These are phyloP conservation scores for Rhododendron henanense DNA, from an alignment of 148 eudicot species.

Conservation along the genomic window DNA sequence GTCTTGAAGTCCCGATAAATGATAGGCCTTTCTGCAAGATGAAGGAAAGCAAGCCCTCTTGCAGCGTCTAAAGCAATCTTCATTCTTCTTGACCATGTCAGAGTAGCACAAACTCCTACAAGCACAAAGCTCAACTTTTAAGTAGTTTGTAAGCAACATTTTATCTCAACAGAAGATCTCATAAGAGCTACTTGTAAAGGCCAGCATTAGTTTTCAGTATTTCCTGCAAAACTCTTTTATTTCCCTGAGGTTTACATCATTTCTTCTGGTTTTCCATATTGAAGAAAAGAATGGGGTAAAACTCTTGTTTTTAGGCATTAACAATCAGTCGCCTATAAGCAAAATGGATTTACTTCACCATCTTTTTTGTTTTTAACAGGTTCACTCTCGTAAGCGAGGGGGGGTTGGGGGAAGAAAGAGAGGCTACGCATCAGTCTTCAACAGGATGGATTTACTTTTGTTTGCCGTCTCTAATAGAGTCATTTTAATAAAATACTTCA, in stretches of 20 bases:
- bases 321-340: background rate
- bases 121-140: too few relatives aligned
- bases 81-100: too few relatives aligned
- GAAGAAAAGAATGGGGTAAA: background rate
- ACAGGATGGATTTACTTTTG: background rate
- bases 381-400: background rate
- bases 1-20: too few relatives aligned
- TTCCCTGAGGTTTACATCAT: background rate
- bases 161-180: too few relatives aligned
- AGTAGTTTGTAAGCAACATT: too few relatives aligned
- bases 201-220: too few relatives aligned
- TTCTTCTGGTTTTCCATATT: background rate
- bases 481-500: background rate
- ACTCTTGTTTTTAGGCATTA: background rate
- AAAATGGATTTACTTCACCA: background rate
- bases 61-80: too few relatives aligned
- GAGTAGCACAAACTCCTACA: too few relatives aligned
- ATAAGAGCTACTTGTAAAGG: too few relatives aligned
- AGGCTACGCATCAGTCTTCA: background rate
- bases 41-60: too few relatives aligned
- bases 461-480: background rate
- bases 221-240: background rate
- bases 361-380: background rate
- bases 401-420: background rate
- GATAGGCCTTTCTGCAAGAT: too few relatives aligned